A percentile compares a stretch with the other conserved stretches of the same genome.
phyloP scores from a whole-genome alignment of 345 rosid species.

The Hypericum androsaemum region DNA sequence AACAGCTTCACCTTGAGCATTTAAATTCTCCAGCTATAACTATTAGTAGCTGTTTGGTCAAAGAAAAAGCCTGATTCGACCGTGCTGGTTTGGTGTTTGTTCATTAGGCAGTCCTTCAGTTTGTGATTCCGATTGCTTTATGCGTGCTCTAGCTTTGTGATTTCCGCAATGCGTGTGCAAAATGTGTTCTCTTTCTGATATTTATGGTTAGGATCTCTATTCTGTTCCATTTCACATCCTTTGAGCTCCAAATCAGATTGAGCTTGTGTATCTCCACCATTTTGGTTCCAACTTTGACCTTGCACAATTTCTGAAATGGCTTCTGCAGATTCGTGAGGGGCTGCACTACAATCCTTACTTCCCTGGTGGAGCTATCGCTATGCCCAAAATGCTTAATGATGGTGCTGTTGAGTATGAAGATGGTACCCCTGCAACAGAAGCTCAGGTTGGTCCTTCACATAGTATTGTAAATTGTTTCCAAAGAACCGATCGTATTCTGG shows the following conservation, averaged over 20 bases:
- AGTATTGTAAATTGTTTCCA: neutral
- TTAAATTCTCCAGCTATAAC: too few species aligned
- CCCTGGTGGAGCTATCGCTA: conserved; percentile 99
- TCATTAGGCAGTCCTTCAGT: too few species aligned
- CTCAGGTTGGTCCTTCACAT: conserved; percentile 51
- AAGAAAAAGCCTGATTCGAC: too few species aligned
- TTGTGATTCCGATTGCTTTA: too few species aligned
- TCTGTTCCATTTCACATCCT: too few species aligned
- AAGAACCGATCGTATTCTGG: neutral
- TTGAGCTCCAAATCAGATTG: neutral
- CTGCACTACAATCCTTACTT: conserved; percentile 95
- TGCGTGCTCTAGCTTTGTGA: too few species aligned
- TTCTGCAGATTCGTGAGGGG: conserved; percentile 78
- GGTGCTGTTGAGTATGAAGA: conserved; percentile 98
- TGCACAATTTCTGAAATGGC: neutral
- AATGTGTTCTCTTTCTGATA: too few species aligned
- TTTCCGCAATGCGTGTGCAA: too few species aligned
- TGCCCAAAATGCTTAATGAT: conserved; percentile 97
- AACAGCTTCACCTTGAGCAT: too few species aligned
- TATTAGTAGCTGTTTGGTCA: too few species aligned
- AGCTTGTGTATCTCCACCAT: neutral
- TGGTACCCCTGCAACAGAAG: conserved; percentile 94
- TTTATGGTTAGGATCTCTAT: too few species aligned
- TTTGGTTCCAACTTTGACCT: neutral
- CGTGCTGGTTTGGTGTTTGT: too few species aligned